phyloP scores from a whole-genome alignment of 2,329 filamentous ascomycete genomes.

The Periconia macrospinosa region DNA sequence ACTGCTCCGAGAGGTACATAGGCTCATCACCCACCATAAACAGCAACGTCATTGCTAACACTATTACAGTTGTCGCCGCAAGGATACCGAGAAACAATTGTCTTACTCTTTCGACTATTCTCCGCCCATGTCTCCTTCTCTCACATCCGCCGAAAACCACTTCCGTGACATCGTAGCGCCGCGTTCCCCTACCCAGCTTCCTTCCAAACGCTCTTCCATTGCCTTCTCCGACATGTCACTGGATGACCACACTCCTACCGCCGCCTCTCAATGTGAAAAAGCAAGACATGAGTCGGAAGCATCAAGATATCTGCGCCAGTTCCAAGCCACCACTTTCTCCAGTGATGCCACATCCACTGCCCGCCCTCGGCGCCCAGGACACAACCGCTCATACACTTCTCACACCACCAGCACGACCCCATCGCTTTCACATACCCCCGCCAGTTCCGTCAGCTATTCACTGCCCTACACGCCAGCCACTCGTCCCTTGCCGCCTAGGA shows the following conservation, averaged over 20 bases:
- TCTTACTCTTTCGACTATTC: conserved; percentile 34
- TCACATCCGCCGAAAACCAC: conserved; percentile 40
- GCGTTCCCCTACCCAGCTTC: conserved; percentile 48
- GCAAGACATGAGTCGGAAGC: conserved; percentile 41
- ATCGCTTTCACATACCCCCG: conserved; percentile 51
- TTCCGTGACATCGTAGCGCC: conserved; percentile 51
- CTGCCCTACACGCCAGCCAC: conserved; percentile 43
- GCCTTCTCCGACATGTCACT: conserved; percentile 48
- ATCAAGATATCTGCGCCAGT: conserved; percentile 46
- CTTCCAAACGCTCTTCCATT: conserved; percentile 43
- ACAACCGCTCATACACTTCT: conserved; percentile 39
- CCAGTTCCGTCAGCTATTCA: conserved; percentile 49
- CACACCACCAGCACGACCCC: conserved; percentile 43
- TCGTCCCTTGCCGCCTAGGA: conserved; percentile 44
- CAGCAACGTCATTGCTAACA: conserved; percentile 14
- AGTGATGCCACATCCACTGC: conserved; percentile 19
- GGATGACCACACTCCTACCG: conserved; percentile 31
- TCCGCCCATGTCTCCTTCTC: conserved; percentile 40
- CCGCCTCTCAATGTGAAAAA: conserved; percentile 26
- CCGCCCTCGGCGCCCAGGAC: conserved; percentile 36
- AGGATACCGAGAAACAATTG: conserved; percentile 46
- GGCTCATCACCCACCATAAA: conserved; percentile 1
- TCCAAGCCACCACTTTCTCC: conserved; percentile 34
- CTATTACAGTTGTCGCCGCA: conserved; percentile 47
- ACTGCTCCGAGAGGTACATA: conserved; percentile 65